These are phyloP conservation scores for Alternaria incomplexa DNA, from an alignment of 2,329 filamentous ascomycete genomes.

Conservation along the genomic window DNA sequence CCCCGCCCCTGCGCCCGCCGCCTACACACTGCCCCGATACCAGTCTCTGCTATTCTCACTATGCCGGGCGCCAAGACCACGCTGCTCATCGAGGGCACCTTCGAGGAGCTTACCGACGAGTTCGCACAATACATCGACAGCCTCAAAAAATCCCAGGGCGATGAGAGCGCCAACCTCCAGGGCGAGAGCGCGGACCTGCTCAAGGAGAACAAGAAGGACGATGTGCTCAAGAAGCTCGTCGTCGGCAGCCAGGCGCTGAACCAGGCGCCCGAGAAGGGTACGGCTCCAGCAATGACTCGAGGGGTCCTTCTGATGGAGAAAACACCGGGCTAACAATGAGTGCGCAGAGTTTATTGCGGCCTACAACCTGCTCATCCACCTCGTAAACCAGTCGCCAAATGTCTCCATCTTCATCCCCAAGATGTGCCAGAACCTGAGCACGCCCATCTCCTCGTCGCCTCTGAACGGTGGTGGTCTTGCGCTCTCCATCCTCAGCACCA, in stretches of 20 bases:
- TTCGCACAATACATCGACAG: conserved; percentile 92
- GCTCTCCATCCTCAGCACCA: conserved; percentile 87
- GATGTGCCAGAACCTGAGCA: conserved; percentile 84
- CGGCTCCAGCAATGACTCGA: not conserved
- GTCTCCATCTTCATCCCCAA: conserved; percentile 83
- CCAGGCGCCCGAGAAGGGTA: conserved; percentile 85
- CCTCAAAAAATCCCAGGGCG: conserved; percentile 68
- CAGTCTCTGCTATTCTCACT: conserved; percentile 30
- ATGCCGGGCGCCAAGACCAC: conserved; percentile 69
- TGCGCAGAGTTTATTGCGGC: conserved; percentile 83
- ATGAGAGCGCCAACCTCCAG: conserved; percentile 60
- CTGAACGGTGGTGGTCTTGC: conserved; percentile 84
- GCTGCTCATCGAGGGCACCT: conserved; percentile 84
- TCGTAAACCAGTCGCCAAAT: conserved; percentile 84
- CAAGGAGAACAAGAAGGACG: conserved; percentile 73
- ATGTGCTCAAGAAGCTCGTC: conserved; percentile 88
- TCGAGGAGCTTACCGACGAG: conserved; percentile 91
- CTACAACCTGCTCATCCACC: conserved; percentile 95
- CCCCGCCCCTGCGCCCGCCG: conserved; percentile 20
- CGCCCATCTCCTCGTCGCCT: conserved; percentile 85
- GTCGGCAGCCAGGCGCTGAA: conserved; percentile 79
- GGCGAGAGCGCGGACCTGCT: conserved; percentile 74
- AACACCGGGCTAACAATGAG: conserved; percentile 32
- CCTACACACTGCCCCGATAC: conserved; percentile 29
- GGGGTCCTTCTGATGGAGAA: conserved; percentile 7